Evolutionary conservation across 1,139 yeast species (phyloP).

Genomic region (Yamadazyma diddensiae): DNA sequence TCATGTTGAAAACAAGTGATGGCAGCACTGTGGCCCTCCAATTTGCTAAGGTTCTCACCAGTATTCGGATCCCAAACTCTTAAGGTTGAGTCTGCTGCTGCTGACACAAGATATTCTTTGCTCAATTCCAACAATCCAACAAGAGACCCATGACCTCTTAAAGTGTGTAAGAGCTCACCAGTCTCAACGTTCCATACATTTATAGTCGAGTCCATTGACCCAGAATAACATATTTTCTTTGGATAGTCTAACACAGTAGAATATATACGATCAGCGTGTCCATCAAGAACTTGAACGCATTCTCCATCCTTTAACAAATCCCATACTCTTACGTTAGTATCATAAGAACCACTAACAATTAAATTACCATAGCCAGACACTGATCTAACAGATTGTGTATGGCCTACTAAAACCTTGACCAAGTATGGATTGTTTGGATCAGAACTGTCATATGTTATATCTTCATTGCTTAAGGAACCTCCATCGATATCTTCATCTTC

Average conservation of each 20-base stretch:
- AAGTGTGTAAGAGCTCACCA: conserved; percentile 62
- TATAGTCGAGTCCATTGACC: conserved; percentile 87
- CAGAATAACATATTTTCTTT: conserved; percentile 80
- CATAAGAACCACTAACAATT: conserved; percentile 88
- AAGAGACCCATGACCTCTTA: conserved; percentile 84
- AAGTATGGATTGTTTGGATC: conserved; percentile 62
- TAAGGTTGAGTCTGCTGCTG: conserved; percentile 92
- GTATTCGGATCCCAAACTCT: conserved; percentile 89
- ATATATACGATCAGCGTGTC: conserved; percentile 86
- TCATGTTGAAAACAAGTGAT: conserved; percentile 94
- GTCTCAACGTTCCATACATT: conserved; percentile 85
- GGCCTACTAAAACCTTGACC: conserved; percentile 77
- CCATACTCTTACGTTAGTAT: conserved; percentile 91
- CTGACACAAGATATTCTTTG: conserved; percentile 80
- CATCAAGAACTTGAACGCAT: conserved; percentile 71
- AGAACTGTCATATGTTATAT: conserved; percentile 34
- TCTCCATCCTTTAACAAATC: conserved; percentile 66
- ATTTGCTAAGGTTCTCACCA: conserved; percentile 64
- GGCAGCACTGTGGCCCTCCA: conserved; percentile 84
- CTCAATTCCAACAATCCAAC: conserved; percentile 85
- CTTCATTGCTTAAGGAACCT: neutral
- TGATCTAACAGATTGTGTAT: conserved; percentile 82
- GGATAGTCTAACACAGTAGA: conserved; percentile 78
- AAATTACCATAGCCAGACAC: conserved; percentile 84
- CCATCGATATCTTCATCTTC: conserved; percentile 7